phyloP scores from a whole-genome alignment of 176 grass and related monocot species.

The Avena insularis region DNA sequence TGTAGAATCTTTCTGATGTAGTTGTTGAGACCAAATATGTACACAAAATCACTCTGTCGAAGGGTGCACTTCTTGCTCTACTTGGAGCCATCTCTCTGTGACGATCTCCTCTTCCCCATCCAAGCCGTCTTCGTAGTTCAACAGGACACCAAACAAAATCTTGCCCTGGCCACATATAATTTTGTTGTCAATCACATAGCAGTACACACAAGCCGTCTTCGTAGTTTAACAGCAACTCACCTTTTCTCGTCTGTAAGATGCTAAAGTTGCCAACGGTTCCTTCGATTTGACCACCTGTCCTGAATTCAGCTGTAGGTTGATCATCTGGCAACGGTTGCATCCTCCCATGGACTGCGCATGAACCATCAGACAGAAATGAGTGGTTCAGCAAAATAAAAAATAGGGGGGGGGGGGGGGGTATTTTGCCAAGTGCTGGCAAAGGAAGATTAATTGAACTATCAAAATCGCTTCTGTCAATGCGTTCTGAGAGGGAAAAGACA shows the following conservation, averaged over 20 bases:
- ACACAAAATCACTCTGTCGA: slow-evolving; percentile 40
- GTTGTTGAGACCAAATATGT: not conserved
- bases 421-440: not conserved
- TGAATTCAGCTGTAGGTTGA: slow-evolving; percentile 76
- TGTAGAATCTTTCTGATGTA: not conserved
- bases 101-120: slow-evolving; percentile 44
- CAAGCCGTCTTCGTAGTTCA: slow-evolving; percentile 66
- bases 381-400: no score
- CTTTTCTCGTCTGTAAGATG: slow-evolving; percentile 82
- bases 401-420: no score
- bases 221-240: slow-evolving; percentile 28
- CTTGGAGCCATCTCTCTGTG: slow-evolving; percentile 73
- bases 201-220: not conserved
- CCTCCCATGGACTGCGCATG: slow-evolving; percentile 79
- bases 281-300: slow-evolving; percentile 67
- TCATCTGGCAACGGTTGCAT: slow-evolving; percentile 97
- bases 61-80: slow-evolving; percentile 72
- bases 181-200: not conserved
- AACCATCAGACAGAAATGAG: not conserved
- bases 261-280: slow-evolving; percentile 90
- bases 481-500: not conserved
- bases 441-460: not conserved
- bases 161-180: slow-evolving; percentile 60
- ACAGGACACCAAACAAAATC: slow-evolving; percentile 83
- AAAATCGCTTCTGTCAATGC: slow-evolving; percentile 7